A percentile compares a stretch with the other conserved stretches of the same genome.
phyloP scores from a whole-genome alignment of 306 rosid species.

The Canavalia gladiata region DNA sequence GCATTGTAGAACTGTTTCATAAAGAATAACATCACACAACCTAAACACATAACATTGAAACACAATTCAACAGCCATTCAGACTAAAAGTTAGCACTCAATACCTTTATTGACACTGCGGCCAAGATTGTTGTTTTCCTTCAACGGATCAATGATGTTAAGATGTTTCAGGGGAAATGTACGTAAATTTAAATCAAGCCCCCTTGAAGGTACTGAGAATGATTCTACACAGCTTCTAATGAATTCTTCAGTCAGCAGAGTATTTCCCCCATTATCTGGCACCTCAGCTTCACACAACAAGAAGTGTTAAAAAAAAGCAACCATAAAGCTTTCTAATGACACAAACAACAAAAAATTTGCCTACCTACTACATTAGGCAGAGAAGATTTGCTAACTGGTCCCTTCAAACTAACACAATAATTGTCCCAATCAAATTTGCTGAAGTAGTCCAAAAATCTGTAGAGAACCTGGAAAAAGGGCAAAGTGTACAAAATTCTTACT shows the following conservation, averaged over 20 bases:
- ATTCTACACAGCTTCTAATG: conserved; percentile 70
- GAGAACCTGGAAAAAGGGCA: conserved; percentile 69
- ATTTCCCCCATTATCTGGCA: conserved; percentile 67
- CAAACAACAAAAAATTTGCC: conserved; percentile 43
- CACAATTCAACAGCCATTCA: conserved; percentile 20
- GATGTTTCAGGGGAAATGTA: conserved; percentile 76
- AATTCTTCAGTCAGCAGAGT: conserved; percentile 75
- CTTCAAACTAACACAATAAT: conserved; percentile 80
- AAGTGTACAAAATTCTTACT: conserved; percentile 41
- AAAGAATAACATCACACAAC: conserved; percentile 24
- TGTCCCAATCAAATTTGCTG: conserved; percentile 94
- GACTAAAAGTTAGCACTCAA: conserved; percentile 42
- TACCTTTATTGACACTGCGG: conserved; percentile 92
- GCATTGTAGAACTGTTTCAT: too few relatives aligned
- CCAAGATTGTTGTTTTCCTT: conserved; percentile 96
- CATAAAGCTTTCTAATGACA: conserved; percentile 35
- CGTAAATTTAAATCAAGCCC: conserved; percentile 64
- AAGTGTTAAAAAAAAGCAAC: conserved; percentile 29
- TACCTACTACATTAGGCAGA: conserved; percentile 73
- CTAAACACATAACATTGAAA: conserved; percentile 20
- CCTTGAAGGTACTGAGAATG: conserved; percentile 73
- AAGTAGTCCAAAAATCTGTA: conserved; percentile 86
- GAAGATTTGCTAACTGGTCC: conserved; percentile 86
- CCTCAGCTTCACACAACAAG: conserved; percentile 64
- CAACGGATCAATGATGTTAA: conserved; percentile 89